Conservation (phyloP, 1,284 basidiomycete species). For the Cryptococcus depauperatus region DNA sequence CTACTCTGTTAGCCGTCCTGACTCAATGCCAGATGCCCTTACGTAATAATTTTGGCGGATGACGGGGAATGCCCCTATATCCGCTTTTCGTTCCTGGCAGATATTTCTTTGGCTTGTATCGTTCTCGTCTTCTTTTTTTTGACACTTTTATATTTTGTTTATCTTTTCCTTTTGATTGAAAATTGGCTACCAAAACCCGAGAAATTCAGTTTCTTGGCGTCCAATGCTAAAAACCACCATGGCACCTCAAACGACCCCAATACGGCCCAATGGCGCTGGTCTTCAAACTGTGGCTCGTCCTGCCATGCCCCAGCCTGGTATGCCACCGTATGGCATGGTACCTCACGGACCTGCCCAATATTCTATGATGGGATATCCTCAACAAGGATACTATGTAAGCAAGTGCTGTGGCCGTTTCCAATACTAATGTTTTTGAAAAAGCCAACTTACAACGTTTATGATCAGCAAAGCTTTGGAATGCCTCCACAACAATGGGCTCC, state of each 20-base stretch:
- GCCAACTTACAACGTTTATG: conserved; percentile 20
- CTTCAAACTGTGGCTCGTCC: conserved; percentile 16
- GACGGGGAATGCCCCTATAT: too few species aligned
- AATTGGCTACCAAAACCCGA: neutral
- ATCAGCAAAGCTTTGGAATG: conserved; percentile 23
- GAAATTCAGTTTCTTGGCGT: neutral
- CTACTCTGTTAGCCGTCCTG: too few species aligned
- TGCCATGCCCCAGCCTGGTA: conserved; percentile 14
- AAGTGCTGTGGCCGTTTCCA: too few species aligned
- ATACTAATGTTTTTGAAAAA: too few species aligned
- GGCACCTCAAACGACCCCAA: conserved; percentile 10
- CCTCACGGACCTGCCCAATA: conserved; percentile 21
- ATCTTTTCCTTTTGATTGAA: neutral
- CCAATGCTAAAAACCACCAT: conserved; percentile 5
- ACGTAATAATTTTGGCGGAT: too few species aligned
- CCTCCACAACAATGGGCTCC: conserved; percentile 22
- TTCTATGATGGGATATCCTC: conserved; percentile 33
- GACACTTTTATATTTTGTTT: neutral
- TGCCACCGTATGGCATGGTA: conserved; percentile 28
- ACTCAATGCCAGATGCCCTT: too few species aligned
- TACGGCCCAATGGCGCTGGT: conserved; percentile 13
- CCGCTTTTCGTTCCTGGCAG: too few species aligned
- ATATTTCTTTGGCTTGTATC: too few species aligned
- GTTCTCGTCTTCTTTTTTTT: too few species aligned
- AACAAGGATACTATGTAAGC: conserved; percentile 32